Conservation (phyloP, 768 basidiomycete genomes). For the Collybiopsis luxurians region DNA sequence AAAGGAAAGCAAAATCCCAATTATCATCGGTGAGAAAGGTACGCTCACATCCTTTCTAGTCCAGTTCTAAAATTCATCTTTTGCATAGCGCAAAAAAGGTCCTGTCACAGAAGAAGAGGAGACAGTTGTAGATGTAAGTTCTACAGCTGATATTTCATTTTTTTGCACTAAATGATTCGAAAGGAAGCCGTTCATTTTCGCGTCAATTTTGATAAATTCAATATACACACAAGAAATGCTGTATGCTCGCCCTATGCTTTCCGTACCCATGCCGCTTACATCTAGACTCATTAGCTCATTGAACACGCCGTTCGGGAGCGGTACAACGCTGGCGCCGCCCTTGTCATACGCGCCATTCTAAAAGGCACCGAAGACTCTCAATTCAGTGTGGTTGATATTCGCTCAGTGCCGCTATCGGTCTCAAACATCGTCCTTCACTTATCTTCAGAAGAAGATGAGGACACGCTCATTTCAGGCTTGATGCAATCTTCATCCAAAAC, state of each 20-base stretch:
- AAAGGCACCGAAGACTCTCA: constrained; percentile 69
- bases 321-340: constrained; percentile 72
- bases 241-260: constrained; percentile 31
- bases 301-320: constrained; percentile 73
- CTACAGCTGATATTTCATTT: neutral
- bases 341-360: constrained; percentile 69
- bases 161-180: constrained; percentile 9
- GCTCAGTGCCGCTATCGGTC: constrained; percentile 68
- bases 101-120: constrained; percentile 46
- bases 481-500: constrained; percentile 51
- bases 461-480: constrained; percentile 61
- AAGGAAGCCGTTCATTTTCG: constrained; percentile 78
- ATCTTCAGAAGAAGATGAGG: constrained; percentile 42
- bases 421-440: constrained; percentile 64
- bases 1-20: constrained; percentile 52
- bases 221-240: constrained; percentile 82
- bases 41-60: neutral
- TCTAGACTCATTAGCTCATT: constrained; percentile 56
- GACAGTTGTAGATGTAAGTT: constrained; percentile 65
- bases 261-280: neutral
- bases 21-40: constrained; percentile 18
- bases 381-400: constrained; percentile 53
- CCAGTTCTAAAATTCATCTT: neutral
- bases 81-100: constrained; percentile 18
- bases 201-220: constrained; percentile 87